Evolutionary conservation across 2,329 filamentous ascomycete genomes (phyloP), one percentile per base, ranked within the genome.

Genomic region (Aspergillus sp.): DNA sequence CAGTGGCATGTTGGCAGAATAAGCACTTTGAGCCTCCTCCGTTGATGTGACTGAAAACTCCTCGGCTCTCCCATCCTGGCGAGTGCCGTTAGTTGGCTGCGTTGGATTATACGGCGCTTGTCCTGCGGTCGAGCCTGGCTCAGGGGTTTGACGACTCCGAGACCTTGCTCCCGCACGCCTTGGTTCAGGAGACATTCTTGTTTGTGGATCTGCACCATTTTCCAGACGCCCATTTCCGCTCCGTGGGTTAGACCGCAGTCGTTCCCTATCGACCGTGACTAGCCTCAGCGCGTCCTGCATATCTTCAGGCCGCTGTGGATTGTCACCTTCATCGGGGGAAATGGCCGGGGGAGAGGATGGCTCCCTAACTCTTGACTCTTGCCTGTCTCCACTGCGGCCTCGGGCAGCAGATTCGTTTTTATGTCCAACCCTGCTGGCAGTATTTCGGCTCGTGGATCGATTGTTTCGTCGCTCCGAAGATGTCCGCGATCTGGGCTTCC

Each of bases 291-390:
- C 56, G 34, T 84, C 80, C 31, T 84, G 79, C n/a, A 79, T 74
- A 22, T 22, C 10, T 10, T 10, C 19, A 22, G 5, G 5, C 19
- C 5, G 6, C 10, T 22, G 19, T 22, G 19, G 10, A 22, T 22
- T 22, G 10, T 22, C 19, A 22, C 19, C 19, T 6, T n/a, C n/a
- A n/a, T 22, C 10, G 1, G 68, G 64, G 10, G 81, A 76, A 67
- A 89, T 80, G 3, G 86, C 83, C 14, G 86, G 63, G 1, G 88
- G 86, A 1, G 85, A 89, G 0, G 82, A 82, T 1, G 88, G 86
- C 1, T 86, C 94, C 30, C 78, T 70, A 27, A 72, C 62, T 2
- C 61, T 52, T n/a, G 75, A 75, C 2, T 68, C 71, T 11, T 67
- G 67, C n/a, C 78, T 71, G 11, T 69, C 71, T 29, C 70, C 62